A percentile compares a stretch with the other conserved stretches of the same genome.
These are phyloP conservation scores for Zygosaccharomyces siamensis DNA, from an alignment of 805 yeast genomes.

Conservation along the genomic window DNA sequence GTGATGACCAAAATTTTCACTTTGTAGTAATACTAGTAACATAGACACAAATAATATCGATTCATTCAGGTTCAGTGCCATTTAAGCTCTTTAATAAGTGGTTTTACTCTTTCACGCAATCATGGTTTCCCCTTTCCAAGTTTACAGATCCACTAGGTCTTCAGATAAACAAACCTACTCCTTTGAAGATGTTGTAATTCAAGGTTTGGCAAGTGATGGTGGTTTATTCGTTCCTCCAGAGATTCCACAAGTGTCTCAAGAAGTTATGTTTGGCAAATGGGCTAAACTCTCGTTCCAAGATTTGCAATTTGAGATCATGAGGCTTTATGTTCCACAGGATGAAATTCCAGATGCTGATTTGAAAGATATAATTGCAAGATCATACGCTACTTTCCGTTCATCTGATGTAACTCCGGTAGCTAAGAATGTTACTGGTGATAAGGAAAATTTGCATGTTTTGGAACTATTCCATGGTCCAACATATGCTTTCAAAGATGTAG, in stretches of 20 bases:
- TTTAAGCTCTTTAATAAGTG: neutral
- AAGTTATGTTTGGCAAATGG: slow-evolving; percentile 62
- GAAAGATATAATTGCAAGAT: slow-evolving; percentile 52
- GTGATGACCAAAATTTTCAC: slow-evolving; percentile 2
- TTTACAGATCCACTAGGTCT: slow-evolving; percentile 79
- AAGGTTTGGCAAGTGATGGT: slow-evolving; percentile 94
- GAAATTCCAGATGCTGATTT: slow-evolving; percentile 76
- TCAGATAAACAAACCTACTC: slow-evolving; percentile 46
- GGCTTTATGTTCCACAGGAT: slow-evolving; percentile 61
- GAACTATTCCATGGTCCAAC: slow-evolving; percentile 99
- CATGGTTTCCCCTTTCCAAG: slow-evolving; percentile 43
- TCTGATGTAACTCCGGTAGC: slow-evolving; percentile 82
- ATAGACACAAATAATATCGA: neutral
- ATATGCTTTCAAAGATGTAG: slow-evolving; percentile 98
- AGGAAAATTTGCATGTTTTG: slow-evolving; percentile 62
- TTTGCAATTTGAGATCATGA: slow-evolving; percentile 80
- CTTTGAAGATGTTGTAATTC: slow-evolving; percentile 78
- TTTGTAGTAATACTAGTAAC: neutral
- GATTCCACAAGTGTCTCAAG: slow-evolving; percentile 61
- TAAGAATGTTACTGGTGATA: slow-evolving; percentile 48
- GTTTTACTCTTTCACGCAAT: neutral
- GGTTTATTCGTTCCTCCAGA: slow-evolving; percentile 86
- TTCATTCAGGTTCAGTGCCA: neutral
- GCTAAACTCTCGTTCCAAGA: slow-evolving; percentile 71
- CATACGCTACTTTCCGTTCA: slow-evolving; percentile 90